Evolutionary conservation across 495 filamentous ascomycete genomes (phyloP), one percentile per base, ranked within the genome.

Genomic region (Penicillium longicatenatum): DNA sequence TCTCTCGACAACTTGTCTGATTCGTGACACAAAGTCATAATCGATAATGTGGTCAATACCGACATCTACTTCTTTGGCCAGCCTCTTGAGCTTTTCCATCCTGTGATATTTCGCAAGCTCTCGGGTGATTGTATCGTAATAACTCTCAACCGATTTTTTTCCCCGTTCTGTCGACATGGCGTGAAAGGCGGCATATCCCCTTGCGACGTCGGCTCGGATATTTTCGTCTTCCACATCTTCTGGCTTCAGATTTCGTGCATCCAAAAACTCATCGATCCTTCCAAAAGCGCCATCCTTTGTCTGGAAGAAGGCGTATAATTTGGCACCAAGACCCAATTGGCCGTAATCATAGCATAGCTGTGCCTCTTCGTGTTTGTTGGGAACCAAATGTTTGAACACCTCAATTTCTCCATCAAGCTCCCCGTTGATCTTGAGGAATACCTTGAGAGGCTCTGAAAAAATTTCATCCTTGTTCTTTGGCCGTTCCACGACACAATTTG

Each of bases 201-300:
- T 64, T 0, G 69, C 67, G 62, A 71, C 50, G 58, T 70, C 64
- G 2, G 62, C 64, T 60, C 64, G 61, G 19, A 71, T 71, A 63
- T 52, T 50, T 50, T 42, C 6, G 39, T 71, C 42, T 42, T 73
- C 62, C 52, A 66, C 57, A 68, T 74, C 63, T 47, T 70, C 69
- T 5, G 62, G 58, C 43, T 66, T 49, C 59, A 70, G 33, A 33
- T 60, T 66, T 6, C 69, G 64, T 48, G 64, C 67, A 47, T 70
- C 61, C 37, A 70, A 37, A 52, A 66, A 71, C 59, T 71, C 67
- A 16, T 71, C 69, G 45, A 68, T 26, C 31, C 69, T 60, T 33
- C 69, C 67, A 2, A 66, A 45, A 8, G 59, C 62, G 17, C 67
- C 69, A 61, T 71, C 67, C 43, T 60, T 54, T 35, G 69, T 68